A percentile compares a stretch with the other conserved stretches of the same genome.
Conservation (phyloP, 805 yeast genomes). For the Candida orba region DNA sequence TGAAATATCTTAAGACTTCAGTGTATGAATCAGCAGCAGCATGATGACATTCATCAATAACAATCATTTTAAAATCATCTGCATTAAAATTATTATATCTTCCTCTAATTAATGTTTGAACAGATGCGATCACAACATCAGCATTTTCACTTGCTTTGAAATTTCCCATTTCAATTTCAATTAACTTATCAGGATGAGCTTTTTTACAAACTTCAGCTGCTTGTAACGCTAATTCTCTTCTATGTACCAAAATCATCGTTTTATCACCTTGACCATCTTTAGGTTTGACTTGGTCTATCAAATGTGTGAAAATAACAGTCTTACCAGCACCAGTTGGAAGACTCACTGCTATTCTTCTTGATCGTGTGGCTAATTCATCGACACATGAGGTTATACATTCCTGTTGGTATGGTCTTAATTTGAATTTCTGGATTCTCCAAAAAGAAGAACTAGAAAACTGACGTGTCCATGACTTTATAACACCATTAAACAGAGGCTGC, state of each 20-base stretch:
- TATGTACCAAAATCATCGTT: conserved; percentile 65
- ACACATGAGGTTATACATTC: conserved; percentile 58
- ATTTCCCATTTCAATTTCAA: conserved; percentile 68
- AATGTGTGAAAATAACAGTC: conserved; percentile 65
- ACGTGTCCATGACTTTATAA: no score
- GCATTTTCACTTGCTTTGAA: conserved; percentile 33
- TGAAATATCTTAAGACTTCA: conserved; percentile 51
- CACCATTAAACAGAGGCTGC: no score
- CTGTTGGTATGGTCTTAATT: conserved; percentile 53
- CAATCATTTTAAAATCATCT: conserved; percentile 56
- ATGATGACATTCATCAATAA: conserved; percentile 92
- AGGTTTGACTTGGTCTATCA: conserved; percentile 40
- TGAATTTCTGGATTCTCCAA: not conserved
- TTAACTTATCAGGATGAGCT: conserved; percentile 42
- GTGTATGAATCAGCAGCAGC: conserved; percentile 67
- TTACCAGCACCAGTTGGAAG: conserved; percentile 95
- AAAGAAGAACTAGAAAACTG: not conserved
- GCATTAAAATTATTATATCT: conserved; percentile 52
- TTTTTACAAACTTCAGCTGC: conserved; percentile 44
- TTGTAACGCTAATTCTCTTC: conserved; percentile 72
- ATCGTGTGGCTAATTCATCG: conserved; percentile 36
- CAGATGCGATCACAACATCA: conserved; percentile 73
- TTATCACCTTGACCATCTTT: conserved; percentile 25
- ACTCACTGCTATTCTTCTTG: conserved; percentile 65
- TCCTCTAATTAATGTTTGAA: conserved; percentile 50